phyloP scores from a whole-genome alignment of 768 basidiomycete genomes.

The Boletus barrowsii region DNA sequence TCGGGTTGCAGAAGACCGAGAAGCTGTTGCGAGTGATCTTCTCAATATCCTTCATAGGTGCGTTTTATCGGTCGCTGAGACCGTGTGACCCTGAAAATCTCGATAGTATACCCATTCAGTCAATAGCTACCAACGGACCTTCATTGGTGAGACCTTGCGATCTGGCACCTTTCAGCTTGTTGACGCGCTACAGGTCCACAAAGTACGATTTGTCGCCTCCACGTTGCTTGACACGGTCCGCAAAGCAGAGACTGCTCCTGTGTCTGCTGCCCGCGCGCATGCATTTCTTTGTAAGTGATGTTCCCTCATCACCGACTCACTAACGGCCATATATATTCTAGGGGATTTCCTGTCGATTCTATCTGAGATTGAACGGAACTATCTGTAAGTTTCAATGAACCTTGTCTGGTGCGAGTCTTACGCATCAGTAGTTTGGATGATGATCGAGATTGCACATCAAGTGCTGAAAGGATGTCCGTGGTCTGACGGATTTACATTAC shows the following conservation, averaged over 20 bases:
- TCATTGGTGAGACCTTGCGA: constrained; percentile 51
- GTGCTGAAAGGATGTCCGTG: constrained; percentile 49
- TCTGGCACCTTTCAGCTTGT: not conserved
- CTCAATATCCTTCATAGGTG: constrained; percentile 82
- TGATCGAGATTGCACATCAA: constrained; percentile 42
- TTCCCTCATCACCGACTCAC: not conserved
- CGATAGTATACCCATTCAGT: constrained; percentile 83
- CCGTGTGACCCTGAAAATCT: constrained; percentile 1
- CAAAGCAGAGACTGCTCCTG: constrained; percentile 76
- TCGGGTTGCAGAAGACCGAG: constrained; percentile 68
- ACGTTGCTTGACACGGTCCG: constrained; percentile 82
- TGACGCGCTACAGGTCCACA: constrained; percentile 60
- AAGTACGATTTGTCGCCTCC: constrained; percentile 91
- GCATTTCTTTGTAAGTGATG: constrained; percentile 71
- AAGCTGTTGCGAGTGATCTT: constrained; percentile 83
- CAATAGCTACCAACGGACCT: constrained; percentile 85
- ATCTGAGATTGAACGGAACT: constrained; percentile 89
- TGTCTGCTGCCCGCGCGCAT: constrained; percentile 80
- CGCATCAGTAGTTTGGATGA: constrained; percentile 46
- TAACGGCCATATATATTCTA: constrained; percentile 25
- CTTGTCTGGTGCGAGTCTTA: constrained; percentile 9
- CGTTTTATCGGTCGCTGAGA: constrained; percentile 7
- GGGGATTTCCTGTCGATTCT: constrained; percentile 93
- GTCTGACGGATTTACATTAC: constrained; percentile 3
- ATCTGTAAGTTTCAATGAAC: constrained; percentile 53